Base-by-base conservation (phyloP, 345 rosid species). In the Lepidium aucheri region DNA sequence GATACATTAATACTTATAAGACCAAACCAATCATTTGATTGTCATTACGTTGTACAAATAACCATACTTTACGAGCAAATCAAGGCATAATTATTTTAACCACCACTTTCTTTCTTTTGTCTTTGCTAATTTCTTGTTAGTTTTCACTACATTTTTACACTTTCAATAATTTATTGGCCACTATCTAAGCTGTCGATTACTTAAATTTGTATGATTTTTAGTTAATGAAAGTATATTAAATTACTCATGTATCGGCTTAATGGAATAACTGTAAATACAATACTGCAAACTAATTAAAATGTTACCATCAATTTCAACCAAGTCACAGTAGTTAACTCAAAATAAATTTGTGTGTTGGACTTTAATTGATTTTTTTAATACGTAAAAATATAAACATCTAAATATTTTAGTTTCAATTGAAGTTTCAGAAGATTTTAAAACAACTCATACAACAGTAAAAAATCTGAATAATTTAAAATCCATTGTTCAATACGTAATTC, bases 31-130 rank as follows among this genome's bases (percentile, higher is more conserved):
- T 68, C 69, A 70, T 62, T 62, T 30, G 57, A 36, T 15, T 53
- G 63, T 70, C 56, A 63, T 53, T 60, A 69, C 60, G 18, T 69
- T 53, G 46, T 51, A 60, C 61, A 51, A 32, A 60, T 22, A 14
- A 69, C 24, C 60, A 34, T 69, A 41, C 61, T 51, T 60, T 60
- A 43, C 61, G 30, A 69, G 9, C 18, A 60, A 69, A 69, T 51
- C 61, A 42, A 69, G 74, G 53, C 61, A 60, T 42, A 42, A 14
- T 60, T 60, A 41, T 60, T 60, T 51, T 40, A 50, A 50, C 53
- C 24, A 53, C 15, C 62, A 54, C 35, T 44, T 22, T 1, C 30
- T 26, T 26, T 24, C 26, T 26, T 26, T 49, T 22, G 13, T 26
- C 1, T 22, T 63, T 63, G 57, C 53, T 33, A 24, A 24, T 24